These are phyloP conservation scores for Platanthera guangdongensis DNA, from an alignment of 106 monocot genomes.

Conservation along the genomic window DNA sequence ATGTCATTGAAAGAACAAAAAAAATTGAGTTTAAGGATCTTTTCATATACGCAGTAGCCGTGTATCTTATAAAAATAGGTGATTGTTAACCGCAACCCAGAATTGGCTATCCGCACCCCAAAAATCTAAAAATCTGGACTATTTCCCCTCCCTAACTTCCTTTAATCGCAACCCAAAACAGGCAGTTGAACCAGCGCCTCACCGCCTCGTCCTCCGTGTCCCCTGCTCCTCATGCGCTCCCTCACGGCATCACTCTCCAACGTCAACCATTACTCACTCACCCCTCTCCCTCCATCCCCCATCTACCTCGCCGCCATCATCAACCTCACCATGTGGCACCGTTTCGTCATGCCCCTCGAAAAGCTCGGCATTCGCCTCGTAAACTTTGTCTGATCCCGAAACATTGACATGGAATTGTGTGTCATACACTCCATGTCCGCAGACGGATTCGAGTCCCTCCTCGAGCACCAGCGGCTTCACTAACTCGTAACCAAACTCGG, in stretches of 20 bases:
- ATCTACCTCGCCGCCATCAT: conserved; percentile 29
- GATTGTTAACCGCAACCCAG: too few relatives aligned
- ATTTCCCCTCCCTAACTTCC: too few relatives aligned
- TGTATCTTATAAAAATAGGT: too few relatives aligned
- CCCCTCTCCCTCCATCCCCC: conserved; percentile 49
- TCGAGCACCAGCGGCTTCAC: conserved; percentile 50
- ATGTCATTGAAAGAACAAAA: too few relatives aligned
- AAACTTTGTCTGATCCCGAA: conserved; percentile 62
- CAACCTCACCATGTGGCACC: too few relatives aligned
- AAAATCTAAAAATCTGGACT: too few relatives aligned
- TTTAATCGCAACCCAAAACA: conserved; percentile 61
- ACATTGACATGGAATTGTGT: conserved; percentile 76
- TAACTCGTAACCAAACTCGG: conserved; percentile 31
- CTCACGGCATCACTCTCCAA: neutral
- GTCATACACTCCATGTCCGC: conserved; percentile 27
- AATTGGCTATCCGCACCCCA: too few relatives aligned
- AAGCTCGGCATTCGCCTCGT: conserved; percentile 62
- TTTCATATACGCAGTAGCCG: too few relatives aligned
- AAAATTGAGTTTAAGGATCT: too few relatives aligned
- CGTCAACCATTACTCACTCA: neutral
- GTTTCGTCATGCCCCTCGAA: conserved; percentile 47
- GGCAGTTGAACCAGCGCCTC: conserved; percentile 83
- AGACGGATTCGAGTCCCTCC: conserved; percentile 50
- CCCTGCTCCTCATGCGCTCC: too few relatives aligned
- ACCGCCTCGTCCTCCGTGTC: conserved; percentile 66